Evolutionary conservation across 495 filamentous ascomycete species (phyloP), one percentile per base, ranked within the genome.

Genomic region (Hypoxylon fuscum): DNA sequence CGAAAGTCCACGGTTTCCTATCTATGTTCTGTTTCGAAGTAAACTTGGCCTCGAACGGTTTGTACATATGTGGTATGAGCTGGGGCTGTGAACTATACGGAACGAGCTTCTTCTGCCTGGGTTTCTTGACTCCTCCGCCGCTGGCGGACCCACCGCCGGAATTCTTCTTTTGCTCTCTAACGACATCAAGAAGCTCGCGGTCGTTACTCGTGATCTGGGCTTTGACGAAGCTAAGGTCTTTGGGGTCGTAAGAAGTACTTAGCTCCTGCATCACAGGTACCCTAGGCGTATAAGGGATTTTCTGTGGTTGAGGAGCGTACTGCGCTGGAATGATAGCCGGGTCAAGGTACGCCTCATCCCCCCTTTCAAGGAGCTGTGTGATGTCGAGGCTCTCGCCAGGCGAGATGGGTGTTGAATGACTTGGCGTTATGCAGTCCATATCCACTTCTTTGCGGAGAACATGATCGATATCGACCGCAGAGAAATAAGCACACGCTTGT

Each of bases 361-460:
- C 89, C 70, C 89, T 92, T 2, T 82, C 81, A 8, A 98, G 80
- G 2, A 98, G 83, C 31, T 87, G 74, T 12, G 71, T 61, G 43
- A 98, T 97, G 69, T 93, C 91, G 17, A 98, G 66, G 52, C 83
- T 90, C 76, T 98, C 93, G 25, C 95, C 95, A 6, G 87, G 90
- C 0, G 90, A 85, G 45, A 98, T 97, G 32, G 85, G 83, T 20
- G 82, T 74, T 0, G 84, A 86, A 68, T 98, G 90, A 34, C 89
- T 93, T 7, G 96, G 95, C 1, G 95, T 98, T 43, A 97, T 73
- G 71, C 95, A 98, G 68, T 96, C 90, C 91, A 98, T 96, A 70
- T 98, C 88, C 15, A 98, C 96, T 69, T 98, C 95, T 72, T 98
- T 98, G 31, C 95, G 88, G 12, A 98, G 82, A 7, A 98, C 92